Percentiles rank a stretch among this genome's conserved stretches.
phyloP scores from a whole-genome alignment of 257 asterid genomes.

The Rubia yunnanensis region DNA sequence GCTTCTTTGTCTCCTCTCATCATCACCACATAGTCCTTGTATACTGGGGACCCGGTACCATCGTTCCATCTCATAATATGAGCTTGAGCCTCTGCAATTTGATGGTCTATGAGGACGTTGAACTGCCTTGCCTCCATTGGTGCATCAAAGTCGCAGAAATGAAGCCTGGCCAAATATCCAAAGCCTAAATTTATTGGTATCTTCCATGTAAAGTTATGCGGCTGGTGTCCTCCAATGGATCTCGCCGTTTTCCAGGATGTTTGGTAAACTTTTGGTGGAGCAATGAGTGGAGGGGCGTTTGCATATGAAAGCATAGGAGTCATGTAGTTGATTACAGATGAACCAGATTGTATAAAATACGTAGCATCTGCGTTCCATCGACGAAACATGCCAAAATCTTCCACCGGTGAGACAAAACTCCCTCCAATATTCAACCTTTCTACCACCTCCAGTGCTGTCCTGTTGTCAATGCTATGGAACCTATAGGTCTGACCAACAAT shows the following conservation, averaged over 20 bases:
- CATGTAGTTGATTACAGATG: not conserved
- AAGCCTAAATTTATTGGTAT: constrained; percentile 9
- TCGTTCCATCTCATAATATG: constrained; percentile 3
- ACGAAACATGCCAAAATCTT: constrained; percentile 15
- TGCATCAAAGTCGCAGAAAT: not conserved
- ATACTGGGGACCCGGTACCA: constrained; percentile 1
- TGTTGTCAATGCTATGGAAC: not conserved
- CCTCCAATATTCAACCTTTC: constrained; percentile 14
- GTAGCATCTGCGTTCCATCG: constrained; percentile 27
- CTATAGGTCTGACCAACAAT: not conserved
- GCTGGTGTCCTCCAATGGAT: not conserved
- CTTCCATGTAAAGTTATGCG: not conserved
- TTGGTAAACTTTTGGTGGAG: not conserved
- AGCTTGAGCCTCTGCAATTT: constrained; percentile 4
- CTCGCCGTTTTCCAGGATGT: not conserved
- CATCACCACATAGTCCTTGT: constrained; percentile 7
- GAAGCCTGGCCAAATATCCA: constrained; percentile 13
- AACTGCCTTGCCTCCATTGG: not conserved
- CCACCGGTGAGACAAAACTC: constrained; percentile 3
- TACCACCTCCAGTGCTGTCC: constrained; percentile 15
- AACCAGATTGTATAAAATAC: constrained; percentile 22
- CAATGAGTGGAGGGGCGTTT: not conserved
- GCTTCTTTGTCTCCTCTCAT: constrained; percentile 7
- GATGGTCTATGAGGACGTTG: constrained; percentile 10
- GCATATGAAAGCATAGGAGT: not conserved